phyloP scores from a whole-genome alignment of 257 asterid genomes.

The Verbena officinalis region DNA sequence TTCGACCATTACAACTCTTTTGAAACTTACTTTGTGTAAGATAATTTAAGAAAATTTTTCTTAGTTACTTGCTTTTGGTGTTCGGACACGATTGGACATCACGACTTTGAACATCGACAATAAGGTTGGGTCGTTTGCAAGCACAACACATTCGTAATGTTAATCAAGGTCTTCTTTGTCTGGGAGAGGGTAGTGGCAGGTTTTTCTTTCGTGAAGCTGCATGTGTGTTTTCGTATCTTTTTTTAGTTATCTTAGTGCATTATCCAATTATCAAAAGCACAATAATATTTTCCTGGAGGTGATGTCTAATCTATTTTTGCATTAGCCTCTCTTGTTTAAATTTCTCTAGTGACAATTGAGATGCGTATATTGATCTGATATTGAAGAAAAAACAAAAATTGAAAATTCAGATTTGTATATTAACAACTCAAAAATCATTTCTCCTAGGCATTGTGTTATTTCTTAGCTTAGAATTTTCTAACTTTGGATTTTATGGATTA shows the following conservation, averaged over 20 bases:
- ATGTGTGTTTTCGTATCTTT: not conserved
- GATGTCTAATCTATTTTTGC: not conserved
- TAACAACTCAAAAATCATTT: not conserved
- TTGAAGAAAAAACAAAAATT: no score
- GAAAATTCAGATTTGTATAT: no score
- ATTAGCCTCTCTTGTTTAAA: not conserved
- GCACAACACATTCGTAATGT: not conserved
- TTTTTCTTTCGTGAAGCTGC: not conserved
- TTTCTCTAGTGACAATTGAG: not conserved
- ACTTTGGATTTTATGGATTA: slow-evolving; percentile 7
- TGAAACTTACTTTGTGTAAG: no score
- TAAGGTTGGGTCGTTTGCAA: not conserved
- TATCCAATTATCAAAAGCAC: not conserved
- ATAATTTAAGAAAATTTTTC: no score
- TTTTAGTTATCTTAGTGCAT: not conserved
- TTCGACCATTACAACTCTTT: not conserved
- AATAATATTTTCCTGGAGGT: not conserved
- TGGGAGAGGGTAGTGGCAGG: not conserved
- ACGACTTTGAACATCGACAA: not conserved
- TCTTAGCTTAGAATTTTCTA: not conserved
- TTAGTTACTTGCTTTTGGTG: not conserved
- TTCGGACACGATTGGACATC: not conserved
- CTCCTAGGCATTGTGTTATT: not conserved
- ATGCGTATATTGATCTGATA: no score
- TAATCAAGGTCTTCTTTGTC: not conserved